Base-by-base conservation (phyloP, 2,329 filamentous ascomycete species). In the Aureobasidium sp. region DNA sequence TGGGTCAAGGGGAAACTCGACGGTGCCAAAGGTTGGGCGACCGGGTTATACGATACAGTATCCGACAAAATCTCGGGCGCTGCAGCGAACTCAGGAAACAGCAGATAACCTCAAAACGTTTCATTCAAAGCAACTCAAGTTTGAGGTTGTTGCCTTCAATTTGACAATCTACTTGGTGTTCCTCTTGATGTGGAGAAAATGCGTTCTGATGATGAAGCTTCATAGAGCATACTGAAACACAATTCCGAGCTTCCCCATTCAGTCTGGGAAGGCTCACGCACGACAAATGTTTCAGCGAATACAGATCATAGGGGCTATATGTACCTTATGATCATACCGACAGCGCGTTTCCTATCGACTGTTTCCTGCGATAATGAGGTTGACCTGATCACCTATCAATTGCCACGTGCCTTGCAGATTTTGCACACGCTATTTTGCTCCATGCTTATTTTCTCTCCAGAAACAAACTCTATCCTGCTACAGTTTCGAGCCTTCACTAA, bases 1-100 rank as follows among this genome's bases (percentile, higher is more conserved):
- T 73, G 71, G 71, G 66, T 71, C 11, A 67, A 67, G 49, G 67
- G 64, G 1, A 71, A 71, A 62, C 59, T 73, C 30, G 65, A 72
- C 7, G 65, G 65, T 34, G 65, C 67, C 30, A 73, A 71, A 63
- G 65, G 66, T n/a, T 74, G 72, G 72, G 69, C 67, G 25, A 63
- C 64, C 6, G 67, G 62, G 9, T 45, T 69, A 6, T 67, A 71
- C 47, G 60, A 59, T 21, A 61, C 59, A 7, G 54, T 60, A 16
- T 59, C 57, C 36, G 57, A 59, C 45, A 59, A 59, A 27, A 41
- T 59, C 11, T 57, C 53, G 21, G 41, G 41, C 10, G 37, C 50
- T 36, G 53, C 39, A 44, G 2, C 53, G 10, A 10, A 32, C 3
- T 45, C 53, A n/a, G 16, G 27, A 7, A n/a, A 30, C 27, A 39